phyloP scores from a whole-genome alignment of 139 green algal genomes.

The Picochlorum sp. region DNA sequence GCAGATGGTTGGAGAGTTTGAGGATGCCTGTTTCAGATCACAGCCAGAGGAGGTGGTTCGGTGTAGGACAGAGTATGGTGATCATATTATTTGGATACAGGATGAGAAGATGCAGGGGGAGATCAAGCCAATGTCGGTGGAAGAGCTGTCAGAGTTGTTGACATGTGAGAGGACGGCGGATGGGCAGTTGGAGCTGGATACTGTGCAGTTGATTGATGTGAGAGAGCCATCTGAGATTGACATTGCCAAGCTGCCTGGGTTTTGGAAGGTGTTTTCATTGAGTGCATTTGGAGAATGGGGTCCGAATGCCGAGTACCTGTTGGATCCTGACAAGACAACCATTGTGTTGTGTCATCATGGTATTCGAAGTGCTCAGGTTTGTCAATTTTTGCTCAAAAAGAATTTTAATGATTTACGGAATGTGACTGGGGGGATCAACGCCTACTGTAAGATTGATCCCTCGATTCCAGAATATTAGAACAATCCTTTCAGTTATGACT shows the following conservation, averaged over 20 bases:
- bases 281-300: conserved; percentile 9
- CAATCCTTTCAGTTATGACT: too few relatives aligned
- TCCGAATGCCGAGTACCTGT: conserved; percentile 11
- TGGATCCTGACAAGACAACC: conserved; percentile 47
- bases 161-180: not conserved
- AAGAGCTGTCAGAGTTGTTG: conserved; percentile 3
- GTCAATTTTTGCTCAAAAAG: conserved; percentile 39
- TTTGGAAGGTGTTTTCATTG: conserved; percentile 7
- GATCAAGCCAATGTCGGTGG: not conserved
- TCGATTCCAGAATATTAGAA: conserved; percentile 44
- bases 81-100: conserved; percentile 1
- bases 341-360: conserved; percentile 73
- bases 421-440: conserved; percentile 63
- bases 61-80: conserved; percentile 9
- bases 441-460: conserved; percentile 47
- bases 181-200: not conserved
- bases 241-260: not conserved
- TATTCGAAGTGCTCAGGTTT: conserved; percentile 52
- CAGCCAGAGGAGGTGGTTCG: not conserved
- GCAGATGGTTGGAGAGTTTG: conserved; percentile 7
- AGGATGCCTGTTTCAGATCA: not conserved
- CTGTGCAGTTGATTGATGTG: conserved; percentile 37
- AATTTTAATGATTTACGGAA: conserved; percentile 62
- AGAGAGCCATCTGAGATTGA: conserved; percentile 13
- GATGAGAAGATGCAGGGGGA: not conserved